phyloP scores from a whole-genome alignment of 2,329 filamentous ascomycete genomes.

The Lasiodiplodia sp. region DNA sequence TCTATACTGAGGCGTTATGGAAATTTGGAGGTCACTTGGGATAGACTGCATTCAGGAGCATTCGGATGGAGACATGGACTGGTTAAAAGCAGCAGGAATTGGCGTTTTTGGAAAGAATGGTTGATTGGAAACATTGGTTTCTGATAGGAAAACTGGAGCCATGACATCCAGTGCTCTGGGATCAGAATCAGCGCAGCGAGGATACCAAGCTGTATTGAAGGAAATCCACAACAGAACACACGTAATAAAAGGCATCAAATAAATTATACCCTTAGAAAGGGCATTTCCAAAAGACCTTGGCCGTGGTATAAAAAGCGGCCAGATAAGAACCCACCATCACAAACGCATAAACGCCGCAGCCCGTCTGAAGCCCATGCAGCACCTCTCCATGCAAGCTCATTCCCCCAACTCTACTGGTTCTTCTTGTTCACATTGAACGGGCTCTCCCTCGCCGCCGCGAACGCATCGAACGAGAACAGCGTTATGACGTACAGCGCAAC shows the following conservation, averaged over 20 bases:
- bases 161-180: background rate
- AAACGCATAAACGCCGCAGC: background rate
- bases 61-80: no score
- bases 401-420: conserved; percentile 18
- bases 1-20: no score
- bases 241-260: background rate
- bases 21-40: no score
- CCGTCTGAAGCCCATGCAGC: background rate
- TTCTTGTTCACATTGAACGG: conserved; percentile 49
- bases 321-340: conserved; percentile 3
- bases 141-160: background rate
- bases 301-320: background rate
- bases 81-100: no score
- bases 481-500: conserved; percentile 56
- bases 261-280: background rate
- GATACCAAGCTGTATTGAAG: background rate
- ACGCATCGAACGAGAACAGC: conserved; percentile 55
- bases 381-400: background rate
- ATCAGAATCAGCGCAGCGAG: background rate
- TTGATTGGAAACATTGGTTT: background rate
- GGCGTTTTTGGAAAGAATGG: no score
- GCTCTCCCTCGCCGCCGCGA: conserved; percentile 52
- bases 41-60: no score
- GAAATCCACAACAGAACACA: background rate
- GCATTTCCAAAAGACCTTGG: background rate